phyloP scores from a whole-genome alignment of 192 early-diverging fungal genomes.

The Dispira parvispora region DNA sequence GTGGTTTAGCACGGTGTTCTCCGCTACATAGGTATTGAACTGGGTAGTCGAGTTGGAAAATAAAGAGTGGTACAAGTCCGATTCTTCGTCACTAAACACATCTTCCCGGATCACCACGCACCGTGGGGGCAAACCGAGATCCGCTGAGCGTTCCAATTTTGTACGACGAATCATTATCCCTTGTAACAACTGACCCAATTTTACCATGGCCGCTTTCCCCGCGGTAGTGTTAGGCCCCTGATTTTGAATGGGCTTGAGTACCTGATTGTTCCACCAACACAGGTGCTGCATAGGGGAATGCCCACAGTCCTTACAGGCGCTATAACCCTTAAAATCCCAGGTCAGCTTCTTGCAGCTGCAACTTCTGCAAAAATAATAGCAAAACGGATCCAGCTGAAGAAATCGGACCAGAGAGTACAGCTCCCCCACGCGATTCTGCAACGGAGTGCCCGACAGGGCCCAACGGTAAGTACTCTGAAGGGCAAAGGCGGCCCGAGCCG shows the following conservation, averaged over 20 bases:
- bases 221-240: conserved; percentile 37
- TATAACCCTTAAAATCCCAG: conserved; percentile 41
- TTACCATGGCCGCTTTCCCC: conserved; percentile 47
- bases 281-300: conserved; percentile 45
- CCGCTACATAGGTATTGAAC: conserved; percentile 65
- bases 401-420: conserved; percentile 83
- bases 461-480: conserved; percentile 49
- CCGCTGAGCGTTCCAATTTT: conserved; percentile 73
- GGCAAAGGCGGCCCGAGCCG: conserved; percentile 69
- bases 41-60: conserved; percentile 55
- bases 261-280: conserved; percentile 83
- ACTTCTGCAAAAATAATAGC: conserved; percentile 70
- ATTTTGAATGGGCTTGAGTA: conserved; percentile 78
- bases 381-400: conserved; percentile 64
- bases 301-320: conserved; percentile 36
- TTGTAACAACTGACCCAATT: conserved; percentile 59
- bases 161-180: conserved; percentile 81
- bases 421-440: conserved; percentile 91
- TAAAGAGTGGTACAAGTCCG: conserved; percentile 74
- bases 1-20: conserved; percentile 75
- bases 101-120: conserved; percentile 65
- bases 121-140: conserved; percentile 74
- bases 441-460: conserved; percentile 78
- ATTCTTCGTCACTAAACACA: conserved; percentile 73
- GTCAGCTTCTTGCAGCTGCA: conserved; percentile 50